phyloP scores from a whole-genome alignment of 768 basidiomycete genomes.

The Clathrus columnatus region DNA sequence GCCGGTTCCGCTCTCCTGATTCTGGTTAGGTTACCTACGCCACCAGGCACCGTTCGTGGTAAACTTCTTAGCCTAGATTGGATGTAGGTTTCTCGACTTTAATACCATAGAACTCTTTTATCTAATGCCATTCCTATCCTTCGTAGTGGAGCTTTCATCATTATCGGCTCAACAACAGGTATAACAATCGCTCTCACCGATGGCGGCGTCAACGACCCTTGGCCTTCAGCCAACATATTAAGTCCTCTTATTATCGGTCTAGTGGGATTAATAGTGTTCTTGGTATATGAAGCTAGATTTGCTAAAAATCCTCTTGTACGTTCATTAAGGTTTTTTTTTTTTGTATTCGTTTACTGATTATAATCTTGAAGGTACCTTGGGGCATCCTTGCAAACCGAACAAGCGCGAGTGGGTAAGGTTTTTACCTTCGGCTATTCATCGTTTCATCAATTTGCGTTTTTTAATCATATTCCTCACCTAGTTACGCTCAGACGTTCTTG shows the following conservation, averaged over 20 bases:
- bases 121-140: conserved; percentile 14
- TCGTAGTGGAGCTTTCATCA: conserved; percentile 17
- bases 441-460: conserved; percentile 11
- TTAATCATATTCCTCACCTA: conserved; percentile 12
- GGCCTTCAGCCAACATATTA: conserved; percentile 15
- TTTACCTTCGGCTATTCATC: conserved; percentile 13
- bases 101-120: conserved; percentile 21
- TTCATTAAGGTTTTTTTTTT: background rate
- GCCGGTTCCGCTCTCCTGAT: no score
- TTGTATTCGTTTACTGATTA: background rate
- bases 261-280: conserved; percentile 24
- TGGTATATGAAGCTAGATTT: conserved; percentile 23
- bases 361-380: conserved; percentile 21
- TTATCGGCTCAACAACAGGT: conserved; percentile 18
- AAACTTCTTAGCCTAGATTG: conserved; percentile 11
- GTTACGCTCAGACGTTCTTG: conserved; percentile 7
- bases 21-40: conserved; percentile 4
- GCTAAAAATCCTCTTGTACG: conserved; percentile 20
- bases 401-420: conserved; percentile 27
- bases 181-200: conserved; percentile 16
- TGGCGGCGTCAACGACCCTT: conserved; percentile 21
- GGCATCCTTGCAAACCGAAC: conserved; percentile 30
- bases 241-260: conserved; percentile 22
- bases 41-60: conserved; percentile 1
- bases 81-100: conserved; percentile 16